Base-by-base conservation (phyloP, 345 rosid species). In the Punica granatum region DNA sequence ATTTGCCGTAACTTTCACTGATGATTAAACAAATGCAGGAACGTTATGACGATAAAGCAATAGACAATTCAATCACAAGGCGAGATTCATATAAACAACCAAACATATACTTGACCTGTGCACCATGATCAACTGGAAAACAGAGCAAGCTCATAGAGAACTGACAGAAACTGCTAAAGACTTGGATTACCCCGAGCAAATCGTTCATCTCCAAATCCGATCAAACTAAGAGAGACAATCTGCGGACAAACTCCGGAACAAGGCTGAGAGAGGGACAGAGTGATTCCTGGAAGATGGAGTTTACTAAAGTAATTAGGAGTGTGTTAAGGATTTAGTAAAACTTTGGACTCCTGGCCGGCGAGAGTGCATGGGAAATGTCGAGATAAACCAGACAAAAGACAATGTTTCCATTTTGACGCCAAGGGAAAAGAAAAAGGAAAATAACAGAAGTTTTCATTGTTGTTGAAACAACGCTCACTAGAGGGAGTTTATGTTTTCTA, bases 151-250 rank as follows among this genome's bases (percentile, higher is more conserved):
- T 41, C 11, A 16, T 2, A 64, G 43, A 64, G 15, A 28, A 64
- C 51, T 43, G 19, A 3, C 48, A 65, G 54, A n/a, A 15, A 11
- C 11, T 14, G 13, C 21, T 31, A 15, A 14, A 10, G 18, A 23
- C 13, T 19, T 13, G 28, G 18, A 41, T 34, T 62, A 83, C 82
- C 79, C 78, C 68, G 60, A 82, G 81, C 64, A 82, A 65, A 70
- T 82, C 83, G 77, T 82, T 82, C 86, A 82, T 82, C 63, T 64
- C 32, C 59, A 56, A 59, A 64, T 7, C 59, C 69, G 3, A 19
- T n/a, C n/a, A n/a, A 58, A 18, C 43, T 60, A 66, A 30, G 19
- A 0, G 36, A 65, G 34, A 31, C 48, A 28, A 37, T 23, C 48
- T 30, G 39, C 15, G 28, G 68, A 15, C 34, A 44, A 25, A 42